Evolutionary conservation across 768 basidiomycete species (phyloP).

Genomic region (Mycena crocata): DNA sequence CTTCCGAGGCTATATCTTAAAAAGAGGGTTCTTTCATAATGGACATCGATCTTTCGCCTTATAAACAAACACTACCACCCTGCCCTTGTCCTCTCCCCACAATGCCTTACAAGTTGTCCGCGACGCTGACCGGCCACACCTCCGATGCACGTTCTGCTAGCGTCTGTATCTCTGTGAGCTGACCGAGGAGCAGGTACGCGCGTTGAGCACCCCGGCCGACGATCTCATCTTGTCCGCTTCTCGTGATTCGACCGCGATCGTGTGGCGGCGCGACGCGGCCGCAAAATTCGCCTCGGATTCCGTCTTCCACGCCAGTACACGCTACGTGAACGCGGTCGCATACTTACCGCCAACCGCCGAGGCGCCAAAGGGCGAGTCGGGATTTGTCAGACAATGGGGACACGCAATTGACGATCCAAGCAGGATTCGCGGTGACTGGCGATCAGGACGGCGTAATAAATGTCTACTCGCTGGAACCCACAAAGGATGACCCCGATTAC

Average conservation of each 20-base stretch:
- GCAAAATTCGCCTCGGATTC: conserved; percentile 65
- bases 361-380: conserved; percentile 70
- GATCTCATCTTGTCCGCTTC: conserved; percentile 89
- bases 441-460: conserved; percentile 93
- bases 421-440: conserved; percentile 89
- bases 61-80: conserved; percentile 23
- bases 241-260: conserved; percentile 90
- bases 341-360: conserved; percentile 78
- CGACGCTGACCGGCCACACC: conserved; percentile 75
- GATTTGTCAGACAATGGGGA: conserved; percentile 30
- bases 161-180: conserved; percentile 27
- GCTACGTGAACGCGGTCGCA: conserved; percentile 85
- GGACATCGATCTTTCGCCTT: conserved; percentile 23
- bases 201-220: conserved; percentile 79
- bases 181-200: conserved; percentile 75
- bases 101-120: conserved; percentile 85
- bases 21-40: conserved; percentile 20
- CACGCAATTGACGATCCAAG: conserved; percentile 33
- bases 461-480: conserved; percentile 71
- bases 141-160: conserved; percentile 70
- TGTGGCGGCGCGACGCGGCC: conserved; percentile 74
- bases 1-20: conserved; percentile 20
- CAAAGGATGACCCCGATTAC: conserved; percentile 80
- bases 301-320: conserved; percentile 72
- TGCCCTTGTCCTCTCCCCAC: conserved; percentile 22